Base-by-base conservation (phyloP, 2,329 filamentous ascomycete species). In the Xylariaceae sp. region DNA sequence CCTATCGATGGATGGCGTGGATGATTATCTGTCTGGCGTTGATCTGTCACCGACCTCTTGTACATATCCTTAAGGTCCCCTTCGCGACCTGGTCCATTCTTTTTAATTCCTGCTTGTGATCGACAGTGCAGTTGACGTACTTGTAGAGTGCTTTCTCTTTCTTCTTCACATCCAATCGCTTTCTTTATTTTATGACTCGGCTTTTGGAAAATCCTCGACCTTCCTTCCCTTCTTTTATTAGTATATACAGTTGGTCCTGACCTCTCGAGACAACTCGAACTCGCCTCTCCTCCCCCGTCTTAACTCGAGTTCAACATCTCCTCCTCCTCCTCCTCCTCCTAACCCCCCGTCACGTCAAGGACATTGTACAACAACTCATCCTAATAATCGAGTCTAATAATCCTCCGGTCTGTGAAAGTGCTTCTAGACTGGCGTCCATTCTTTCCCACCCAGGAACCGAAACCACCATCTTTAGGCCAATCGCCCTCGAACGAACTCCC, bases 1-100 rank as follows among this genome's bases (percentile, higher is more conserved):
- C 69, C 72, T 74, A 72, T 73, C 73, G 68, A 72, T 70, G 71
- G 71, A 66, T 71, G 62, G 74, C 73, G 58, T 59, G 59, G 60
- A 52, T 56, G 41, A 45, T 45, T 45, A 45, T 45, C 41, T 75
- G 76, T 74, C 75, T 74, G 73, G 73, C 68, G 72, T 75, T 76
- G 73, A 76, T 70, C 68, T 69, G 68, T 66, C 67, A 62, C 60
- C 64, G 62, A 69, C 67, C 62, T 64, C 64, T 68, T 68, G 66
- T 71, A 70, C 67, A 71, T 71, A 71, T 70, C 69, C 67, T 68
- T 64, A 67, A 66, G 68, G 67, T 68, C 65, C 69, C 68, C 68
- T 70, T 69, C 66, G 23, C 23, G 67, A 67, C 67, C 66, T 71
- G 68, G 67, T 65, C 70, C 68, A 65, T 72, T 69, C 64, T 68